These are phyloP conservation scores for Scedosporium aurantiacum DNA, from an alignment of 2,329 filamentous ascomycete species.

Conservation along the genomic window DNA sequence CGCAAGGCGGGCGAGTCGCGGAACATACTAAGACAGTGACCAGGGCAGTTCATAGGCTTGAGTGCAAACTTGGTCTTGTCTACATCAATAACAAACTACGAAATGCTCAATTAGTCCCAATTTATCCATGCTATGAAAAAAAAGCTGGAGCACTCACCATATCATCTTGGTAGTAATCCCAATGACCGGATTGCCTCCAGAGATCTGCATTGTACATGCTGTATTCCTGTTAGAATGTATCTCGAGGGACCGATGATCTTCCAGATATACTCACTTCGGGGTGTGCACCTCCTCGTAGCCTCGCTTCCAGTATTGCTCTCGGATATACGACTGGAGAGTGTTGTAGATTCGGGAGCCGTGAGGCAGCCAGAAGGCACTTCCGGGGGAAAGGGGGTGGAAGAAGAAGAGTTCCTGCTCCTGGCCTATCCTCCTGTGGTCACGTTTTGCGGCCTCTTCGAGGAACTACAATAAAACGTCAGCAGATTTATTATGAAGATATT, in stretches of 20 bases:
- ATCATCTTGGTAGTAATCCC: slow-evolving; percentile 76
- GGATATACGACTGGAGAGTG: slow-evolving; percentile 68
- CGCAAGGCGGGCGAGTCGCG: not conserved
- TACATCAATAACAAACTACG: slow-evolving; percentile 46
- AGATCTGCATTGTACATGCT: slow-evolving; percentile 81
- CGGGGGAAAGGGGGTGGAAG: slow-evolving; percentile 89
- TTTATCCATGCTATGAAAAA: not conserved
- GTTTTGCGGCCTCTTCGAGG: slow-evolving; percentile 94
- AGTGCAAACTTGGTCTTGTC: slow-evolving; percentile 66
- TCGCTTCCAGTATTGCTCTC: slow-evolving; percentile 82
- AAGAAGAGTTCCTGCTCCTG: slow-evolving; percentile 96
- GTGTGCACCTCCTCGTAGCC: slow-evolving; percentile 93
- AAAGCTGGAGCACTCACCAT: slow-evolving; percentile 41
- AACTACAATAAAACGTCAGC: slow-evolving; percentile 31
- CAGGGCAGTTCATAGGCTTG: slow-evolving; percentile 98
- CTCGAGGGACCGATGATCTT: not conserved
- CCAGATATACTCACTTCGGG: slow-evolving; percentile 39
- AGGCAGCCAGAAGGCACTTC: slow-evolving; percentile 83
- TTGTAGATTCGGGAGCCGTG: slow-evolving; percentile 93
- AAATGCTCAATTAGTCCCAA: not conserved
- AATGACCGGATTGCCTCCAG: slow-evolving; percentile 93
- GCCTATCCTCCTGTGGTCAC: slow-evolving; percentile 88
- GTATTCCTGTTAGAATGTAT: slow-evolving; percentile 21
- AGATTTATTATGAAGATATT: not conserved
- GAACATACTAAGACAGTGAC: slow-evolving; percentile 51